Evolutionary conservation across 108 stramenopile species (phyloP).

Genomic region (Skeletonema potamos): DNA sequence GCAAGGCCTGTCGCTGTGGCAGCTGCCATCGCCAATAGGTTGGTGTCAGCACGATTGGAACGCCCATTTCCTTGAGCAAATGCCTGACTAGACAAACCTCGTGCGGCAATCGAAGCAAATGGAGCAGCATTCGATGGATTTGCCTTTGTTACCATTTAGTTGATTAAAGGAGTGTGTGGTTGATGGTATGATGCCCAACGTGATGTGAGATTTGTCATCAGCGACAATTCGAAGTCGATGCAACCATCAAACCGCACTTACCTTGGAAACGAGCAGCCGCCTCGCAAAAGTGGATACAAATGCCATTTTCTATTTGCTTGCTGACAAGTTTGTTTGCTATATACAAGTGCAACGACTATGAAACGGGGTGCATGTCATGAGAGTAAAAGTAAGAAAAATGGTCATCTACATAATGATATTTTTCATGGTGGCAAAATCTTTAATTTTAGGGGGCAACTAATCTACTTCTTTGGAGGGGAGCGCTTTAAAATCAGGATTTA

Average conservation of each 20-base stretch:
- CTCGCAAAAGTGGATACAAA: slow-evolving; percentile 5
- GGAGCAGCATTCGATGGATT: slow-evolving; percentile 13
- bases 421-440: not conserved
- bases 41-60: slow-evolving; percentile 8
- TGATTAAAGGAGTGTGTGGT: not conserved
- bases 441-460: not conserved
- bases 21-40: slow-evolving; percentile 17
- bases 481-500: not conserved
- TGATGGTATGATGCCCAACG: not conserved
- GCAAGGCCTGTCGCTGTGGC: slow-evolving; percentile 14
- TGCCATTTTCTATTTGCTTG: not conserved
- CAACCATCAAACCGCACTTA: not conserved
- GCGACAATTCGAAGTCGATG: not conserved
- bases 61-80: slow-evolving; percentile 22
- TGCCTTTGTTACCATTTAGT: not conserved
- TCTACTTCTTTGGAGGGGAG: not conserved
- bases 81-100: slow-evolving; percentile 37
- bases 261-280: slow-evolving; percentile 2
- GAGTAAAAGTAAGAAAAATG: no score
- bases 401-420: no score
- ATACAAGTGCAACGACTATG: not conserved
- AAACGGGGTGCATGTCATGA: not conserved
- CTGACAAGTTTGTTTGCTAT: not conserved
- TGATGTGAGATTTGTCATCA: not conserved
- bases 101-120: slow-evolving; percentile 27